Evolutionary conservation across 805 yeast genomes (phyloP).

Genomic region (Metschnikowia drakensbergensis): DNA sequence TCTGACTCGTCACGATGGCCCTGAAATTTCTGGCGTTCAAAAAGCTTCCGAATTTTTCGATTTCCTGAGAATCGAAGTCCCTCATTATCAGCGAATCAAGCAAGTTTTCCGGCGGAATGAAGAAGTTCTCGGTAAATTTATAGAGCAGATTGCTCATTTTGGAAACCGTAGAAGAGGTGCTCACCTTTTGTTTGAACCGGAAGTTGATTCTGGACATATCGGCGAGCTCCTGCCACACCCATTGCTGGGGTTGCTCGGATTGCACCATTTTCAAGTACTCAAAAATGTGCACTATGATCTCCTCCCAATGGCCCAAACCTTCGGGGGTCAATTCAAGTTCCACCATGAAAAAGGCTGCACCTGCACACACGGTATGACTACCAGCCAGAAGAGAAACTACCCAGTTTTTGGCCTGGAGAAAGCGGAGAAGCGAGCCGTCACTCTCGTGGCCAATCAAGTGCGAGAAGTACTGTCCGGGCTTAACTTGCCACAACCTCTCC

Average conservation of each 20-base stretch:
- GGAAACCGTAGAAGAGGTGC: slow-evolving; percentile 72
- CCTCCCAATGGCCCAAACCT: slow-evolving; percentile 64
- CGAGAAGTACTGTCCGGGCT: slow-evolving; percentile 67
- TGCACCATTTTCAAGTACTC: slow-evolving; percentile 66
- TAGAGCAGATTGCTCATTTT: slow-evolving; percentile 59
- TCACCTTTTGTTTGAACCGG: slow-evolving; percentile 73
- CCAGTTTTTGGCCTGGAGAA: slow-evolving; percentile 68
- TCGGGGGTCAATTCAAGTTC: slow-evolving; percentile 71
- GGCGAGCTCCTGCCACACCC: slow-evolving; percentile 76
- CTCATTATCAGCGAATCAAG: slow-evolving; percentile 56
- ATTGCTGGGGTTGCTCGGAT: slow-evolving; percentile 59
- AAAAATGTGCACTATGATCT: slow-evolving; percentile 57
- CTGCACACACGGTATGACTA: slow-evolving; percentile 59
- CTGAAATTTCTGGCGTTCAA: slow-evolving; percentile 61
- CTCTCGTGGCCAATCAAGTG: slow-evolving; percentile 94
- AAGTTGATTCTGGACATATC: slow-evolving; percentile 67
- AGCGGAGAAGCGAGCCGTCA: slow-evolving; percentile 72
- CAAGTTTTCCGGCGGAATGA: slow-evolving; percentile 61
- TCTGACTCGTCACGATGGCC: slow-evolving; percentile 49
- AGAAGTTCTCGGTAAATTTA: slow-evolving; percentile 29
- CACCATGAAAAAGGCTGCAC: slow-evolving; percentile 62
- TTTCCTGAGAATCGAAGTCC: slow-evolving; percentile 53
- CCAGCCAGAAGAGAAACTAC: slow-evolving; percentile 79
- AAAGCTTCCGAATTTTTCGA: slow-evolving; percentile 46
- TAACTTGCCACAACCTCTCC: slow-evolving; percentile 54